Percentiles rank a stretch among this genome's conserved stretches.
These are phyloP conservation scores for Acanthamoeba lenticulata DNA, from an alignment of 208 protist species.

Conservation along the genomic window DNA sequence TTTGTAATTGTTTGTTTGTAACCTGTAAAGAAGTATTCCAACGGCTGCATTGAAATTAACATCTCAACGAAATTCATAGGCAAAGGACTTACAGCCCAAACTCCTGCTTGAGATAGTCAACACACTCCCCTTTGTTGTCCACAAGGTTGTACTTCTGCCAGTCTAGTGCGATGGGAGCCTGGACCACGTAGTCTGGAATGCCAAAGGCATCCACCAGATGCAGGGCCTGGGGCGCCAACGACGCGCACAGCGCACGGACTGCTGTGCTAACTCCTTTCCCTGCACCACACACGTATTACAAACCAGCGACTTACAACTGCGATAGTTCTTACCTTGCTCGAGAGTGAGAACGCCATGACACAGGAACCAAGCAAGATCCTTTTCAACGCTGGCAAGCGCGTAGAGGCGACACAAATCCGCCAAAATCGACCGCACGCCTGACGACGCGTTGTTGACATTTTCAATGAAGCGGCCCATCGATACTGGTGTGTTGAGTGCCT, in stretches of 20 bases:
- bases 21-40: too few species aligned
- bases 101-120: constrained; percentile 5
- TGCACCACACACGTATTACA: neutral
- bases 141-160: constrained; percentile 71
- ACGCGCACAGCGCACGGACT: constrained; percentile 60
- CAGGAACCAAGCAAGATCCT: constrained; percentile 65
- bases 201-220: constrained; percentile 81
- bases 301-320: too few species aligned
- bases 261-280: constrained; percentile 42
- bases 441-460: constrained; percentile 45
- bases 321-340: neutral
- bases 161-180: constrained; percentile 81
- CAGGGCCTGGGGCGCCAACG: constrained; percentile 71
- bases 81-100: neutral
- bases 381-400: constrained; percentile 57
- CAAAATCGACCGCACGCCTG: neutral
- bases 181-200: constrained; percentile 81
- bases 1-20: too few species aligned
- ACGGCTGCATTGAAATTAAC: too few species aligned
- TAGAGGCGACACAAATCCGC: constrained; percentile 33
- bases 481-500: neutral
- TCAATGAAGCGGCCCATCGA: neutral
- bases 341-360: constrained; percentile 31
- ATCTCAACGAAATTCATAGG: too few species aligned
- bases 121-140: constrained; percentile 68